Percentiles rank a stretch among this genome's conserved stretches.
These are phyloP conservation scores for Malus hybrid DNA, from an alignment of 331 rosid genomes.

Conservation along the genomic window DNA sequence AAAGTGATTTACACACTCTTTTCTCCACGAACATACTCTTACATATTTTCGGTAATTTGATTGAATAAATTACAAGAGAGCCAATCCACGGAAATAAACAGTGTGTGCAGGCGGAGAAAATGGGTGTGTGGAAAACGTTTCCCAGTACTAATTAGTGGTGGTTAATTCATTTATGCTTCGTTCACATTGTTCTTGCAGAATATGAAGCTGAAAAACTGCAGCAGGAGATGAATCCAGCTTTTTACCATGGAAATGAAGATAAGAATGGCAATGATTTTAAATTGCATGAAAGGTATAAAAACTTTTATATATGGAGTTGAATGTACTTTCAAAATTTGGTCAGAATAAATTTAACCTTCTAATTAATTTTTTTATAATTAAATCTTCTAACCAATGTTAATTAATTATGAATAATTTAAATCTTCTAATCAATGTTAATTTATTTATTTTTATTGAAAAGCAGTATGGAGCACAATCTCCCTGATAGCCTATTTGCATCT, in stretches of 20 bases:
- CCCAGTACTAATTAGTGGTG: neutral
- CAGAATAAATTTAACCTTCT: neutral
- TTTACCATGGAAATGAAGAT: slow-evolving; percentile 18
- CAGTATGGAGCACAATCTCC: slow-evolving; percentile 71
- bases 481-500: slow-evolving; percentile 74
- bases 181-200: slow-evolving; percentile 34
- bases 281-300: slow-evolving; percentile 36
- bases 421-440: too few species aligned
- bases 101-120: too few species aligned
- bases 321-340: neutral
- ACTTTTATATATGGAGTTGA: neutral
- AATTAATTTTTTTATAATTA: too few species aligned
- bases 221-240: slow-evolving; percentile 26
- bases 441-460: neutral
- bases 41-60: too few species aligned
- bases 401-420: too few species aligned
- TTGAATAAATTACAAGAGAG: too few species aligned
- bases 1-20: too few species aligned
- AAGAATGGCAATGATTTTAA: slow-evolving; percentile 17
- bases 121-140: too few species aligned
- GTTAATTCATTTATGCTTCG: neutral
- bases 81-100: too few species aligned
- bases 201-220: slow-evolving; percentile 25
- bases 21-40: too few species aligned
- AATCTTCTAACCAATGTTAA: too few species aligned